Percentiles rank a stretch among this genome's conserved stretches.
phyloP scores from a whole-genome alignment of 2,329 filamentous ascomycete species.

The Penicillium hordei region DNA sequence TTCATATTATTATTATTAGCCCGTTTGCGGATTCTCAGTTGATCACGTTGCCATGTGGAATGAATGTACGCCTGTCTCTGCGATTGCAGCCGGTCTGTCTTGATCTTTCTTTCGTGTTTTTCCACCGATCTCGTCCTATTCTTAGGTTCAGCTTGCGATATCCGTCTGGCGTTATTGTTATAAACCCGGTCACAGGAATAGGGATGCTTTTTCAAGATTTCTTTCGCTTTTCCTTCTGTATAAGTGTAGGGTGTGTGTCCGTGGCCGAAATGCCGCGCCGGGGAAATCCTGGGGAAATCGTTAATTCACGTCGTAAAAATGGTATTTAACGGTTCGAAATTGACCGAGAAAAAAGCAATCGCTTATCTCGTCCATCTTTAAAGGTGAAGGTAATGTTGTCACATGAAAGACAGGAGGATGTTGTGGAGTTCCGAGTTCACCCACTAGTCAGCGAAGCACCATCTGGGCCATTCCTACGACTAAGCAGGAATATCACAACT shows the following conservation, averaged over 20 bases:
- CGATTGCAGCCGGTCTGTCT: constrained; percentile 17
- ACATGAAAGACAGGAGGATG: not conserved
- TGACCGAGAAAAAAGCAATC: not conserved
- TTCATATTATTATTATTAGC: constrained; percentile 9
- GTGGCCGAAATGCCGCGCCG: too few species aligned
- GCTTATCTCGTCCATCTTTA: not conserved
- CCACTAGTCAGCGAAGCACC: not conserved
- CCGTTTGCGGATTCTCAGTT: constrained; percentile 5
- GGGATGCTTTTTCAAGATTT: not conserved
- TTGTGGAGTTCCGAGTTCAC: not conserved
- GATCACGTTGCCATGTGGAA: constrained; percentile 26
- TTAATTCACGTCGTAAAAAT: not conserved
- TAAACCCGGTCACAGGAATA: not conserved
- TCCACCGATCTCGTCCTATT: not conserved
- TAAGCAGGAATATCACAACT: not conserved
- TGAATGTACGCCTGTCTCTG: constrained; percentile 22
- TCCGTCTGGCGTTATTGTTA: not conserved
- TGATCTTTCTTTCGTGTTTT: not conserved
- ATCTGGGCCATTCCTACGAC: not conserved
- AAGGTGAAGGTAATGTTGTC: not conserved
- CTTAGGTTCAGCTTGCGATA: not conserved
- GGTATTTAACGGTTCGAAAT: not conserved
- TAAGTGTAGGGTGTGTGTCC: not conserved
- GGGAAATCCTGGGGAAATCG: too few species aligned
- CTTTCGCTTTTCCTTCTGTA: not conserved